Conservation (phyloP, 208 protist genomes). For the Borovskyia barvae region DNA sequence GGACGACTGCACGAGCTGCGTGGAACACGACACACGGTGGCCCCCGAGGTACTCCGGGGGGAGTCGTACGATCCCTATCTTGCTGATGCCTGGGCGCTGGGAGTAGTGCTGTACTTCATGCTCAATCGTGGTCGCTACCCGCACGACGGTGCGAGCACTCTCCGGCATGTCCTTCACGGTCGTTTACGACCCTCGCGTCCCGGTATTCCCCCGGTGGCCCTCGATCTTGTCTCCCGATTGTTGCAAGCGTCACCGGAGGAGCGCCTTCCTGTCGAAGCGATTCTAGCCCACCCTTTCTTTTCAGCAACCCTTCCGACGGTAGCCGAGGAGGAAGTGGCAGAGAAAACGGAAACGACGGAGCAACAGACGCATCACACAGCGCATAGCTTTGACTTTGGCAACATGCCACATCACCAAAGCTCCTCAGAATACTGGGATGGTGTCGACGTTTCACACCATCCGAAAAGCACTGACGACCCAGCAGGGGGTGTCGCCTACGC, state of each 20-base stretch:
- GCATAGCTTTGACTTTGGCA: neutral
- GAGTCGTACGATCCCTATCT: slow-evolving; percentile 76
- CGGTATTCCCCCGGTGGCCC: slow-evolving; percentile 39
- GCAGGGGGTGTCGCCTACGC: too few relatives aligned
- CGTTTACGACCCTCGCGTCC: slow-evolving; percentile 49
- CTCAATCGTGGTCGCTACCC: slow-evolving; percentile 82
- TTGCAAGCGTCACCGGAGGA: slow-evolving; percentile 53
- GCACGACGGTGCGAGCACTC: slow-evolving; percentile 85
- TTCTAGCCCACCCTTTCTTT: slow-evolving; percentile 71
- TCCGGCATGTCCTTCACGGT: slow-evolving; percentile 76
- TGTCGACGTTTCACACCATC: too few relatives aligned
- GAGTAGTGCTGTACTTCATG: slow-evolving; percentile 88
- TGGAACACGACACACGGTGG: slow-evolving; percentile 83
- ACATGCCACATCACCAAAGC: neutral
- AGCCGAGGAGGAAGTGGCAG: slow-evolving; percentile 9
- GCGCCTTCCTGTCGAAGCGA: slow-evolving; percentile 62
- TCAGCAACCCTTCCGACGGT: slow-evolving; percentile 12
- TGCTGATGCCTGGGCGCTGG: slow-evolving; percentile 79
- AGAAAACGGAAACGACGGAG: slow-evolving; percentile 5
- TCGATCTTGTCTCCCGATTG: slow-evolving; percentile 54
- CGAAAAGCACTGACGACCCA: too few relatives aligned
- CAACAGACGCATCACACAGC: neutral
- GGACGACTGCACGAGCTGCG: slow-evolving; percentile 52
- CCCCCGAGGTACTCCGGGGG: slow-evolving; percentile 72
- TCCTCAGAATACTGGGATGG: too few relatives aligned